Base-by-base conservation (phyloP, 768 basidiomycete genomes). In the Podaxis rugospora region DNA sequence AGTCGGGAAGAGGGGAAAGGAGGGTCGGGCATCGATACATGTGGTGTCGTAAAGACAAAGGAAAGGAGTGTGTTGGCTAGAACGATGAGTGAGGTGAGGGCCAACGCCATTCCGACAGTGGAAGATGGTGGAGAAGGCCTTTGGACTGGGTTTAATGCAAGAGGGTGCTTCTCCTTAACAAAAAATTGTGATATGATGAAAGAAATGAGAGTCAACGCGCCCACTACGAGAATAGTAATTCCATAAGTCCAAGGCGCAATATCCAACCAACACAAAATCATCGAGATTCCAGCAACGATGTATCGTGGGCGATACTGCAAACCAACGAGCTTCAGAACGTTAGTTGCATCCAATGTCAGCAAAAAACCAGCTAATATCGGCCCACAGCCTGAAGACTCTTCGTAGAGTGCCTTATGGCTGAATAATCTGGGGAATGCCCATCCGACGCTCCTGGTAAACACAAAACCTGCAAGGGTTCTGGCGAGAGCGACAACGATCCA, bases 231-330 rank as follows among this genome's bases (percentile, higher is more conserved):
- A 13, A 73, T 47, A 1, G 72, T 70, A 23, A 69, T 55, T 1
- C 66, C 64, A 46, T 79, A 79, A 23, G 76, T 78, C 76, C 77
- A 80, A 7, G 76, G 76, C 4, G 73, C 68, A 13, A 69, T 55
- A 42, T 78, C 78, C 21, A 78, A 60, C 64, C 58, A 63, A 47
- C 62, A 63, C 14, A 59, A 35, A 7, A 42, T 18, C 4, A 51
- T 18, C 11, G 51, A 23, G 13, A 56, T 59, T 9, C 32, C 52
- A 27, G 59, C 14, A 35, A 51, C 32, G 11, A 59, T 14, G 18
- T 52, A 53, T 4, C 55, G 21, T 13, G 51, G 39, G 5, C 50
- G 57, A 27, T 35, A 35, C 16, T 23, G 40, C 14, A 47, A 21
- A 6, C 50, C 57, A 7, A 46, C 28, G 3, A 77, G 56, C 36